Conservation (phyloP, 768 basidiomycete species). For the Leccinellum albellum region DNA sequence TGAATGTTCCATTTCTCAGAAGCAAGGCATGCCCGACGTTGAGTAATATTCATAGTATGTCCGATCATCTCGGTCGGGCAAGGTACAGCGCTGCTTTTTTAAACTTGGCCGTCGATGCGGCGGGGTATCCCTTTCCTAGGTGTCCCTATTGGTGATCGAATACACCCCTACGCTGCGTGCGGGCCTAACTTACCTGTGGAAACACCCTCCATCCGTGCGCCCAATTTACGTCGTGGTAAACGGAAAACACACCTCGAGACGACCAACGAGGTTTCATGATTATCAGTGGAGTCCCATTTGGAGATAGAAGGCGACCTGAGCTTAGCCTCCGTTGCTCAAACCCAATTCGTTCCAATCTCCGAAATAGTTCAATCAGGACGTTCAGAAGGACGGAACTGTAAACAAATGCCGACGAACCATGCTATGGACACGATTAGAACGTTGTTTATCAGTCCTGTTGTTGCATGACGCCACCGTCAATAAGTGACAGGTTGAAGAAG, state of each 20-base stretch:
- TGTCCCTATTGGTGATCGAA: constrained; percentile 4
- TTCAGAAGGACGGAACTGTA: constrained; percentile 8
- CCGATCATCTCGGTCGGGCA: constrained; percentile 8
- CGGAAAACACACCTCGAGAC: background rate
- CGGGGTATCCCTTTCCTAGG: constrained; percentile 1
- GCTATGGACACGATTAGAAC: constrained; percentile 9
- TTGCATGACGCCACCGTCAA: constrained; percentile 26
- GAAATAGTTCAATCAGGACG: constrained; percentile 18
- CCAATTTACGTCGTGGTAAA: constrained; percentile 24
- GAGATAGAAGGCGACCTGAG: constrained; percentile 21
- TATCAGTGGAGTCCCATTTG: constrained; percentile 10
- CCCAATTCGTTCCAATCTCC: constrained; percentile 25
- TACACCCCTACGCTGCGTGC: background rate
- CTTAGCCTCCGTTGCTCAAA: constrained; percentile 19
- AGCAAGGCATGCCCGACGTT: constrained; percentile 2
- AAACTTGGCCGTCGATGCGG: background rate
- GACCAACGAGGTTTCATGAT: constrained; percentile 11
- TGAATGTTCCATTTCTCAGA: constrained; percentile 20
- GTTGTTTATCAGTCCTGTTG: constrained; percentile 14
- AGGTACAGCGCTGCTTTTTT: background rate
- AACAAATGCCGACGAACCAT: constrained; percentile 20
- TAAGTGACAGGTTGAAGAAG: constrained; percentile 8
- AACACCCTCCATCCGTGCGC: constrained; percentile 2
- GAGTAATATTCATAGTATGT: background rate
- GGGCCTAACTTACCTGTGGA: background rate